Percentiles rank a stretch among this genome's conserved stretches.
Conservation (phyloP, 2,329 filamentous ascomycete genomes). For the Beauveria bassiana region DNA sequence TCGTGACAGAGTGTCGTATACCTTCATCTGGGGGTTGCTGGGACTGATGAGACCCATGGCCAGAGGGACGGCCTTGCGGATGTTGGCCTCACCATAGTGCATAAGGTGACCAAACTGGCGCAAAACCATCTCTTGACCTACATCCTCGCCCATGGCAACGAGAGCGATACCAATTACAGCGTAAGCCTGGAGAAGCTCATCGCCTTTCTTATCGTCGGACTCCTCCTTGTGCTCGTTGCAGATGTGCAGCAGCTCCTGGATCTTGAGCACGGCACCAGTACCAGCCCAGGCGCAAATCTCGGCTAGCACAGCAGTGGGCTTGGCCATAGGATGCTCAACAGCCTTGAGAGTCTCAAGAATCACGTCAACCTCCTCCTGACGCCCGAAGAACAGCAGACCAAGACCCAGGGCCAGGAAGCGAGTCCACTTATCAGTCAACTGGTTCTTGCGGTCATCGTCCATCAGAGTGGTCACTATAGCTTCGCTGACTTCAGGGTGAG, state of each 20-base stretch:
- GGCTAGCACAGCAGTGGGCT: slow-evolving; percentile 87
- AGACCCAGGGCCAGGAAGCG: slow-evolving; percentile 92
- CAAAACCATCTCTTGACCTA: slow-evolving; percentile 97
- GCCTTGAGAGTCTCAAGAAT: slow-evolving; percentile 95
- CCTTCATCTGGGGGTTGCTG: slow-evolving; percentile 99
- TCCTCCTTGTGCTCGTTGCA: slow-evolving; percentile 98
- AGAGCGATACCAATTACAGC: slow-evolving; percentile 89
- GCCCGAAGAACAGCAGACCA: slow-evolving; percentile 88
- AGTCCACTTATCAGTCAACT: slow-evolving; percentile 97
- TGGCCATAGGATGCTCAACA: slow-evolving; percentile 93
- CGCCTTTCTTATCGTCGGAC: slow-evolving; percentile 87
- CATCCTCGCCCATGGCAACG: slow-evolving; percentile 96
- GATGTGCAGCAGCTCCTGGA: slow-evolving; percentile 94
- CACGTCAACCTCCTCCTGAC: slow-evolving; percentile 97
- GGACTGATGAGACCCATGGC: slow-evolving; percentile 96
- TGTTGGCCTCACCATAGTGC: slow-evolving; percentile 98
- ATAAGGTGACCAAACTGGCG: slow-evolving; percentile 96
- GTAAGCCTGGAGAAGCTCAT: slow-evolving; percentile 92
- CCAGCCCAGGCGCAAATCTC: slow-evolving; percentile 98
- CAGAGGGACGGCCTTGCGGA: slow-evolving; percentile 88
- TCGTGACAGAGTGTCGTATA: slow-evolving; percentile 94
- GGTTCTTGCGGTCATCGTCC: slow-evolving; percentile 83
- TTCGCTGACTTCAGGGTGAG: slow-evolving; percentile 83
- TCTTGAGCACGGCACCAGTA: slow-evolving; percentile 92
- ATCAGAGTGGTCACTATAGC: slow-evolving; percentile 87